These are phyloP conservation scores for Mercurialis annua DNA, from an alignment of 345 rosid genomes.

Conservation along the genomic window DNA sequence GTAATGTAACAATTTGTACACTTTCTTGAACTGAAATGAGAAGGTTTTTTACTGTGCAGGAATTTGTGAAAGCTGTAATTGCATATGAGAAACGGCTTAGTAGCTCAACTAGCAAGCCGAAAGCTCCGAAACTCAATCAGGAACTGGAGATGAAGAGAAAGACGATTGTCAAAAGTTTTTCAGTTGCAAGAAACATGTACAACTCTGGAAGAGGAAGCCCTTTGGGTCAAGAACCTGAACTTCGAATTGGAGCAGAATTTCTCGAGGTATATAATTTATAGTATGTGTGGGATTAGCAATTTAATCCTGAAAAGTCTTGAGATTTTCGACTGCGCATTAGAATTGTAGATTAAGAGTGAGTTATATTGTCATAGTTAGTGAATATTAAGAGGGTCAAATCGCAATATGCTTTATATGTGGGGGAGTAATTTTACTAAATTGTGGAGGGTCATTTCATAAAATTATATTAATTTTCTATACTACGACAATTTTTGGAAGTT, in stretches of 20 bases:
- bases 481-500: no score
- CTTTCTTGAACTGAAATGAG: background rate
- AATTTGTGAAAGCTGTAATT: slow-evolving; percentile 31
- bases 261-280: no score
- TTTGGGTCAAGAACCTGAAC: slow-evolving; percentile 22
- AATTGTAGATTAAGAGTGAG: no score
- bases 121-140: slow-evolving; percentile 20
- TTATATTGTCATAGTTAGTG: no score
- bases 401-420: no score
- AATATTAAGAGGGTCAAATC: no score
- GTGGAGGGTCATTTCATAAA: no score
- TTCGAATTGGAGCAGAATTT: slow-evolving; percentile 30
- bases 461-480: no score
- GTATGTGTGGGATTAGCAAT: no score
- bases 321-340: no score
- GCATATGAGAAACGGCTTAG: slow-evolving; percentile 25
- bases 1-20: background rate
- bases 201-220: slow-evolving; percentile 23
- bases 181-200: slow-evolving; percentile 29
- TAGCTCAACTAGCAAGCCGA: slow-evolving; percentile 8
- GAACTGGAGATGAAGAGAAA: slow-evolving; percentile 28
- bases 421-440: no score
- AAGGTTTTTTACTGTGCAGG: slow-evolving; percentile 12
- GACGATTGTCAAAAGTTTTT: slow-evolving; percentile 24
- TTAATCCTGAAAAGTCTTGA: no score